Evolutionary conservation across 441 rosid genomes (phyloP), one percentile per base, ranked within the genome.

Genomic region (Pelargonium fulgidum): DNA sequence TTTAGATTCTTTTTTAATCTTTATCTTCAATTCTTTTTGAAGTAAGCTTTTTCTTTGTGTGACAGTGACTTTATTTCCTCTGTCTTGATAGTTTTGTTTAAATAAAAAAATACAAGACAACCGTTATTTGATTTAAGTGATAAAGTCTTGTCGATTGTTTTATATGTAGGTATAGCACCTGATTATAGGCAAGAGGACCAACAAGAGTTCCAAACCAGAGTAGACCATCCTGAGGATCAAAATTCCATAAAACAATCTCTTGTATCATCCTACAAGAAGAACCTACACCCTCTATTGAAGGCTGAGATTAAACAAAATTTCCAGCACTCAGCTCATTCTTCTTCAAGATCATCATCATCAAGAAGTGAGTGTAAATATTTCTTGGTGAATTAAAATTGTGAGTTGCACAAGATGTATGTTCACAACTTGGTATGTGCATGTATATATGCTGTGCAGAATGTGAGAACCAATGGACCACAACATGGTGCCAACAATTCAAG

Each of bases 231-330:
- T 36, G 95, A 90, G 7, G 91, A 87, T 69, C 89, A 87, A 66
- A 90, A 81, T 76, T 77, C 87, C 54, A 70, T 77, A 14, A 92
- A 89, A 73, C 92, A 84, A 65, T 76, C 68, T 65, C 76, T 90
- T 50, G 83, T 85, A 16, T 83, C 86, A 2, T 81, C 88, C n/a
- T 90, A 87, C 73, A 85, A 71, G 79, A 90, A 78, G 81, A 79
- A 80, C 41, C 65, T 87, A 22, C 74, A 82, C 70, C 95, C 93
- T 71, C 62, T 66, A 1, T 65, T 90, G 77, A 86, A 82, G 83
- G 80, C 81, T 52, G 92, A 92, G 69, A 76, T 88, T 19, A 70
- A 65, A 17, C 81, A 73, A 77, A 77, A 77, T 66, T 56, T 70
- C 69, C 76, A 36, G 44, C 77, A 77, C 74, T 78, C 74, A 24